Evolutionary conservation across 2,329 filamentous ascomycete genomes (phyloP).

Genomic region (Beauveria sp.): DNA sequence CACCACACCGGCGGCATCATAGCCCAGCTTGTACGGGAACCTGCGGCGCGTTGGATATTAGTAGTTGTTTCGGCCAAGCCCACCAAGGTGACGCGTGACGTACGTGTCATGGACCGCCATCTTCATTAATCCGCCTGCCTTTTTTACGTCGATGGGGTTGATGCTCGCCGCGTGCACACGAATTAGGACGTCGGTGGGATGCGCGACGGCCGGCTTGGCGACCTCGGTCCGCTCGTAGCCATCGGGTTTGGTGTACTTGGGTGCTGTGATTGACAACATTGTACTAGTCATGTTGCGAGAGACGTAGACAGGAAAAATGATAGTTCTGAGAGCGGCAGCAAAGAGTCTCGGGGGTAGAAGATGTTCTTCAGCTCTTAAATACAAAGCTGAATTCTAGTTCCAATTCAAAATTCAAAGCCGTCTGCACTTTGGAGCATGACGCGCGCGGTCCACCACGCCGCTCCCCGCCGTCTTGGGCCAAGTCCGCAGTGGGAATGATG

Average conservation of each 20-base stretch:
- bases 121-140: constrained; percentile 29
- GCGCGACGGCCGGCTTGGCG: constrained; percentile 17
- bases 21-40: constrained; percentile 8
- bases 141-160: constrained; percentile 38
- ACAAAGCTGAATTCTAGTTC: neutral
- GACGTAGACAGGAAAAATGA: no score
- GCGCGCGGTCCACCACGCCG: neutral
- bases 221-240: constrained; percentile 15
- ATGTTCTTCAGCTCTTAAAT: neutral
- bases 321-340: no score
- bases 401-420: neutral
- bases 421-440: neutral
- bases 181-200: constrained; percentile 24
- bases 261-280: constrained; percentile 16
- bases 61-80: no score
- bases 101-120: constrained; percentile 24
- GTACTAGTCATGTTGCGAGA: neutral
- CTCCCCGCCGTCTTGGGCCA: neutral
- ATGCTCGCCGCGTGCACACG: constrained; percentile 35
- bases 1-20: constrained; percentile 6
- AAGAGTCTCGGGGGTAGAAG: no score
- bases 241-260: constrained; percentile 17
- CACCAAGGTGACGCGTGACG: neutral
- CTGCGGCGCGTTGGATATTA: neutral
- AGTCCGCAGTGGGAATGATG: constrained; percentile 3